These are phyloP conservation scores for Sugiyamaella chiloensis DNA, from an alignment of 805 yeast species.

Conservation along the genomic window DNA sequence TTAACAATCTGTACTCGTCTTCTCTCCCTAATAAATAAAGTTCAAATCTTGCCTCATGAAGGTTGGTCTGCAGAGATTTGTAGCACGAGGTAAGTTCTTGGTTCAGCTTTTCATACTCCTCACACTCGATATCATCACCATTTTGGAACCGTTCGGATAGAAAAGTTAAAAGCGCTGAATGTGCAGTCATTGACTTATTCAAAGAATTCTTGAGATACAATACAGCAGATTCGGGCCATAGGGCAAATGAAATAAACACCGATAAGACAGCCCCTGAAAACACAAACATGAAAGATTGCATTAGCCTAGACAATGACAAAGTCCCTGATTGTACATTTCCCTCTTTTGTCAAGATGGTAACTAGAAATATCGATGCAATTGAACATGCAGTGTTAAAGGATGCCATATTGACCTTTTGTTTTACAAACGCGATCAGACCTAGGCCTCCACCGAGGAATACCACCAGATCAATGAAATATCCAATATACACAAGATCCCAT, in stretches of 20 bases:
- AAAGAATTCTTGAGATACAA: constrained; percentile 43
- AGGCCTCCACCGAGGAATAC: constrained; percentile 50
- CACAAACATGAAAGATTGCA: constrained; percentile 56
- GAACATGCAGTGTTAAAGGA: constrained; percentile 82
- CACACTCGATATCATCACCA: constrained; percentile 43
- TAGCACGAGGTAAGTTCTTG: constrained; percentile 42
- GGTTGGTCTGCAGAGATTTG: constrained; percentile 36
- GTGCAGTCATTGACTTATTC: constrained; percentile 49
- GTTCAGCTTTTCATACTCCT: constrained; percentile 33
- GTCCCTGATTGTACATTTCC: constrained; percentile 59
- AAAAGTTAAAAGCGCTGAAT: constrained; percentile 48
- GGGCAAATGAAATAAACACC: constrained; percentile 53
- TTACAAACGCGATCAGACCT: constrained; percentile 66
- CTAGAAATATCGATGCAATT: constrained; percentile 65
- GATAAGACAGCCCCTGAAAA: constrained; percentile 58
- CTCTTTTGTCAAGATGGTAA: constrained; percentile 70
- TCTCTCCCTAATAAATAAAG: constrained; percentile 53
- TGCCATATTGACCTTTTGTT: constrained; percentile 61
- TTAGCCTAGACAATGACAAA: constrained; percentile 53
- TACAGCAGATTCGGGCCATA: constrained; percentile 64
- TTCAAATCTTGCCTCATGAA: constrained; percentile 65
- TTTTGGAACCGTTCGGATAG: constrained; percentile 48
- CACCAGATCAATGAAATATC: constrained; percentile 53
- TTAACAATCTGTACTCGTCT: constrained; percentile 46
- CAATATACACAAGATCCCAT: constrained; percentile 45